Evolutionary conservation across 2,329 filamentous ascomycete species (phyloP), one percentile per base, ranked within the genome.

Genomic region (Pestalotiopsis sp.): DNA sequence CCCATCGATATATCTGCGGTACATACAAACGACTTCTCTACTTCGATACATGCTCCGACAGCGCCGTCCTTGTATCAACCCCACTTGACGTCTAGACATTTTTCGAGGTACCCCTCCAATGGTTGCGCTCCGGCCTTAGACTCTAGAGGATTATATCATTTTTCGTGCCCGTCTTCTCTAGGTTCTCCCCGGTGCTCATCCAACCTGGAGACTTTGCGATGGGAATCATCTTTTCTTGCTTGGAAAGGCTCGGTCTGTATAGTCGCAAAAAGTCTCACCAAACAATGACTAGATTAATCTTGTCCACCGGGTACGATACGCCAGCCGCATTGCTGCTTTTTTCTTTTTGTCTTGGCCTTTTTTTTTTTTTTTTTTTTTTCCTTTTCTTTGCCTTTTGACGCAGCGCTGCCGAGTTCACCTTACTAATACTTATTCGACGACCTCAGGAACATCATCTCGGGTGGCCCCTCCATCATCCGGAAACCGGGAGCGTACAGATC

Each of bases 381-480:
- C n/a, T n/a, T n/a, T n/a, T n/a, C n/a, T n/a, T 52, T 64, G 20
- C 27, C 27, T 62, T 39, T 13, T 38, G 52, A 7, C 39, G 17
- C 4, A 61, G 36, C 66, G 68, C 60, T 36, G 41, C 65, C 60
- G 65, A 63, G 70, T 65, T 60, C 64, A 60, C 66, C 66, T 67
- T 69, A 72, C 74, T 75, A 72, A 76, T 76, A 69, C 71, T 71
- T 72, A 71, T 67, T 3, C 45, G 45, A 52, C 45, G 45, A 52
- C 45, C 45, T 69, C 74, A 89, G 87, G 77, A 98, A 97, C 84
- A 92, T 97, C 79, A 93, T 97, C 87, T 91, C 91, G 75, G 91
- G 90, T 72, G 93, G 93, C 68, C 92, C 93, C 68, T 93, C 94
- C 63, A 91, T 97, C 71, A 92, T 97, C 80, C 91, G 93, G 71